Evolutionary conservation across 306 rosid species (phyloP), one percentile per base, ranked within the genome.

Genomic region (Rosa rugosa): DNA sequence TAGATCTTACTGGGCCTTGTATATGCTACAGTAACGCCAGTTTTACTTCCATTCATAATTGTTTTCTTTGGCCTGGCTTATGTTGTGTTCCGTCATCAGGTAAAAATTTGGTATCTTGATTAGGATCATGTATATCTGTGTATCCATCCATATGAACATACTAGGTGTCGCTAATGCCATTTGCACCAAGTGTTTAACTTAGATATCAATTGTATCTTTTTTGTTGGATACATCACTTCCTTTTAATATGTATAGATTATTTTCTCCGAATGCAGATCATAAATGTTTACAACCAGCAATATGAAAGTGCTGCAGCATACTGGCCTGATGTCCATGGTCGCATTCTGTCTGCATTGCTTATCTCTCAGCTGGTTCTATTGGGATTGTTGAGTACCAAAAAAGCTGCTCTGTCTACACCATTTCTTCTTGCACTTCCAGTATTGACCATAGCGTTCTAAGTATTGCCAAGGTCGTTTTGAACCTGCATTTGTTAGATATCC

Each of bases 271-370:
- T 88, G 91, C 97, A 95, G 99, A 89, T 95, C 79, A 95, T 95
- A 72, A 95, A 95, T 63, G 99, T 95, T 64, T 95, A 95, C 69
- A 91, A 93, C 84, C 99, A 95, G 86, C 84, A 86, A 83, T 95
- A 95, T 18, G 98, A 95, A 86, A 93, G 99, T 42, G 94, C 77
- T 3, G 99, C 99, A 1, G 97, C 98, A 63, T 95, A 93, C 92
- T 95, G 99, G 99, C 99, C 99, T 7, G 98, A 90, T 84, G 99
- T 95, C 77, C 97, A 93, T 76, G 80, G 87, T 16, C 99, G 99
- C 23, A 8, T 93, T 41, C 47, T 93, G 22, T n/a, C 83, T 27
- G 99, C 96, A 23, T 76, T 95, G 87, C 44, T 91, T 56, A 76
- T 90, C 78, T 91, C 99, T 10, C 99, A 95, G 77, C 41, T 93